Evolutionary conservation across 2,329 filamentous ascomycete species (phyloP), one percentile per base, ranked within the genome.

Genomic region (Trichoderma hamatum): DNA sequence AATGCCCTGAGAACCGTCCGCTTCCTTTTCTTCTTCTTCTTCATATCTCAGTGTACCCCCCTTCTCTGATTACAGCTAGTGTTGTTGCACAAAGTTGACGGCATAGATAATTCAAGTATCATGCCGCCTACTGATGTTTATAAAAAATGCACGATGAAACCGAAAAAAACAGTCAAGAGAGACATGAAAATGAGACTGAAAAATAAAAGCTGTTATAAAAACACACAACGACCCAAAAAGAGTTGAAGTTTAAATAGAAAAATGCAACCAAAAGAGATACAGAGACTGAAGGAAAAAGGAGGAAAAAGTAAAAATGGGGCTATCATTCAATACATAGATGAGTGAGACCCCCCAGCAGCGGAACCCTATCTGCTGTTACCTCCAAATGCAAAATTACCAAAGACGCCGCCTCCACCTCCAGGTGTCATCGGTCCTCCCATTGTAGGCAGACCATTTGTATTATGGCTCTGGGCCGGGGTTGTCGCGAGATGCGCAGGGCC

Each of bases 351-450:
- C 36, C 28, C 28, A 24, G 68, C 70, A 72, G 71, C 70, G 71
- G 71, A 70, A 39, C 71, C 70, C 74, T 76, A 81, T 73, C 80
- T 79, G 73, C 76, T 78, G 68, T 74, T 76, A 69, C 80, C 81
- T 43, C 78, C 80, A 79, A 87, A 86, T 70, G 84, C 83, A 80
- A 95, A 95, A 77, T 85, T 87, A 59, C 92, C 92, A 82, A 95
- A 94, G 28, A 90, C 88, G 63, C 92, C 91, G 30, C 89, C 89
- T 2, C 89, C 89, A 24, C 89, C 90, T 30, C 92, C 92, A 1
- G 93, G 93, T 9, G 93, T 96, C 85, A 94, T 89, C 43, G 91
- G 87, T 3, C 90, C 46, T 49, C 46, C 90, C 78, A 90, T 88
- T 63, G 85, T 83, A 32, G 76, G 80, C 76, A 84, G 80, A 64